Evolutionary conservation across 331 rosid genomes (phyloP), one percentile per base, ranked within the genome.

Genomic region (Phaseolus coccineus): DNA sequence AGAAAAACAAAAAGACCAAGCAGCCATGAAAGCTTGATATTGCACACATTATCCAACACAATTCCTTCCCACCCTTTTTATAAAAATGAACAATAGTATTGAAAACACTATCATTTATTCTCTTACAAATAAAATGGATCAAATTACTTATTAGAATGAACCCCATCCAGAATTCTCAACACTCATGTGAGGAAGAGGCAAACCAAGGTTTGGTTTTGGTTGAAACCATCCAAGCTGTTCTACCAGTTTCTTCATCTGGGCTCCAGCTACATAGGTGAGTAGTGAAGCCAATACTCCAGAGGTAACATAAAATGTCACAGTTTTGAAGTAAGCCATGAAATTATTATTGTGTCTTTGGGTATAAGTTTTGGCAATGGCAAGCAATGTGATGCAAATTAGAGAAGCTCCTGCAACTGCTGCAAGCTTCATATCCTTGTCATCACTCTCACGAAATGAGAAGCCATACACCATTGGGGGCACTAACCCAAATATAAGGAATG

Each of bases 321-420:
- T 88, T 72, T 35, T 82, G 12, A 86, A 5, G 61, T 86, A 89
- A 25, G 46, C 31, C 3, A 25, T 8, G 39, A 35, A 77, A 8
- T 40, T 56, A 3, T 15, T 71, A 8, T 12, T 71, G 6, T 89
- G 63, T 28, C 31, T 81, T 77, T 85, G 80, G 12, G 33, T 50
- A 71, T 84, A 63, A 51, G 90, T 87, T 55, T 89, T 90, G 14
- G 80, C 85, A 11, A 81, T 10, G n/a, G 87, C 87, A 73, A 92
- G 91, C 33, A 92, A 22, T 46, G 79, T 28, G 55, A 90, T 85
- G 76, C 92, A 85, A 25, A 83, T 0, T 6, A 90, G 59, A 76
- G 97, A 90, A 48, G 92, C 88, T 48, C 33, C 87, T 0, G 90
- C 94, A 77, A 88, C 88, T 1, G 80, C 96, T 19, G 86, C 85